Conservation (phyloP, 78 protist genomes). For the Dictyostelium intermedium region DNA sequence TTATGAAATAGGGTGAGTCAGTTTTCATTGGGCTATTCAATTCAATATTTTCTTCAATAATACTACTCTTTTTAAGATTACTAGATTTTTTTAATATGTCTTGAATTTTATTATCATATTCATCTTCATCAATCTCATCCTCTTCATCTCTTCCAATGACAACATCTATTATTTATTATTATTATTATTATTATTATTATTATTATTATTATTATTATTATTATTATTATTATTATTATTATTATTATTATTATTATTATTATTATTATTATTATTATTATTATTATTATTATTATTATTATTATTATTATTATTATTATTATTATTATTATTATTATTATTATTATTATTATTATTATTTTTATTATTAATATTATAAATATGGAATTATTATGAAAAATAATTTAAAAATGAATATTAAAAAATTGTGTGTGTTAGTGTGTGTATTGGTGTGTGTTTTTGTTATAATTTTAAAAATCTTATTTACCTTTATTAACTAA, state of each 20-base stretch:
- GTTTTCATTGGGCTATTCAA: neutral
- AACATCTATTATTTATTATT: neutral
- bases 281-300: no score
- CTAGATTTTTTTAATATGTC: neutral
- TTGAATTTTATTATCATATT: neutral
- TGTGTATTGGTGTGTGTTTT: neutral
- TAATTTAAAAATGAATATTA: no score
- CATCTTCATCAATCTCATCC: neutral
- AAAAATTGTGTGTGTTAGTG: neutral
- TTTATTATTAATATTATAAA: no score
- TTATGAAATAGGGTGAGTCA: neutral
- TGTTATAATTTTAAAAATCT: neutral
- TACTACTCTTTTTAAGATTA: neutral
- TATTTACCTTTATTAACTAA: slow-evolving; percentile 3
- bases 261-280: no score
- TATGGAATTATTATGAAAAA: no score
- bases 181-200: neutral
- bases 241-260: no score
- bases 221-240: no score
- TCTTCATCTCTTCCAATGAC: neutral
- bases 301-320: no score
- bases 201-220: no score
- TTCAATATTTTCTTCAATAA: neutral
- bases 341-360: no score
- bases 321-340: no score